Conservation (phyloP, 78 protist genomes). For the Monocercomonoides exilis region DNA sequence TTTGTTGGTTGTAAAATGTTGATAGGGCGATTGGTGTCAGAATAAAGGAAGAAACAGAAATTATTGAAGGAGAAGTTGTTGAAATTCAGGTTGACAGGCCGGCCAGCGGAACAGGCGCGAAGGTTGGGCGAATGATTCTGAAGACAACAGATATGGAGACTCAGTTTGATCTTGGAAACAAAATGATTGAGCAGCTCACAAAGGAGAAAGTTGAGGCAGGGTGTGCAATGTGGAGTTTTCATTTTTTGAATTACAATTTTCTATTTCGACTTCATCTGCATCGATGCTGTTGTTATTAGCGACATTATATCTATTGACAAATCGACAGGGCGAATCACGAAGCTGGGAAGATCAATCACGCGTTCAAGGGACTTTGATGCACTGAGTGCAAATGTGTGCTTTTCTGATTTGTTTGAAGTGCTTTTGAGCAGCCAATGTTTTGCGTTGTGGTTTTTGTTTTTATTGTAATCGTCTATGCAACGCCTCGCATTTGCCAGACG, state of each 20-base stretch:
- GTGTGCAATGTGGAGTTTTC: background rate
- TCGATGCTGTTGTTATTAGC: too few relatives aligned
- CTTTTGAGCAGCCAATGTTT: background rate
- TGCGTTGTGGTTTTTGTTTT: background rate
- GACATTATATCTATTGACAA: conserved; percentile 95
- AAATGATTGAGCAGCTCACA: conserved; percentile 93
- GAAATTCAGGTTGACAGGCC: conserved; percentile 68
- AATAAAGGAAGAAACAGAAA: conserved; percentile 96
- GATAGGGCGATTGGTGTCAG: conserved; percentile 27
- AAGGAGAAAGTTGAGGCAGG: conserved; percentile 86
- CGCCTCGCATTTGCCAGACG: conserved; percentile 3
- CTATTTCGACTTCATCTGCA: too few relatives aligned
- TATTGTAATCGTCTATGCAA: background rate
- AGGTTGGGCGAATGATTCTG: conserved; percentile 87
- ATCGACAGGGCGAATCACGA: conserved; percentile 84
- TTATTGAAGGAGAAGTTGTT: conserved; percentile 97
- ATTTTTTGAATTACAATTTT: too few relatives aligned
- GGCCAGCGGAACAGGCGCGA: conserved; percentile 29
- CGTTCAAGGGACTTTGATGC: conserved; percentile 88
- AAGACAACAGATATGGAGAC: conserved; percentile 99
- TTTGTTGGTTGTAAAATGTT: background rate
- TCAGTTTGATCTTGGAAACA: conserved; percentile 87
- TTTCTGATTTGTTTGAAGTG: background rate
- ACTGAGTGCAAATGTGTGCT: conserved; percentile 46
- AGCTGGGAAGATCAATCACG: conserved; percentile 85